These are phyloP conservation scores for Beta corolliflora DNA, from an alignment of 179 eudicot genomes.

Conservation along the genomic window DNA sequence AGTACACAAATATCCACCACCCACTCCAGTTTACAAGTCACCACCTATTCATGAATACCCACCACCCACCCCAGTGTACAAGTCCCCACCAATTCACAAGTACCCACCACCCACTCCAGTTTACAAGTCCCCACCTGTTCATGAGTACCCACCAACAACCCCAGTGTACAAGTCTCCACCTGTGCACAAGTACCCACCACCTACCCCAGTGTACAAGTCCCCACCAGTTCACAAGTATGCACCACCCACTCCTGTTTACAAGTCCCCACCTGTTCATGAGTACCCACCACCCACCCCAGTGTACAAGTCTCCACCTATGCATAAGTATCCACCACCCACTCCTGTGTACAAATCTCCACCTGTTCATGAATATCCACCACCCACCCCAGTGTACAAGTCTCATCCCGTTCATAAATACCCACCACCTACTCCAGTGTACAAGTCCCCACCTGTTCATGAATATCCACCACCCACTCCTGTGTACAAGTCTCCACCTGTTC, in stretches of 20 bases:
- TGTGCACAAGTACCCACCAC: slow-evolving; percentile 12
- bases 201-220: background rate
- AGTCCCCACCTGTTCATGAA: slow-evolving; percentile 7
- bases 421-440: slow-evolving; percentile 6
- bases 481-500: slow-evolving; percentile 11
- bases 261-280: slow-evolving; percentile 18
- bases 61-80: slow-evolving; percentile 10
- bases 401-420: slow-evolving; percentile 17
- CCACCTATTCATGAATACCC: slow-evolving; percentile 16
- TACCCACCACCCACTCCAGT: slow-evolving; percentile 7
- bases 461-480: slow-evolving; percentile 5
- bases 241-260: background rate
- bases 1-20: slow-evolving; percentile 6
- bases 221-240: background rate
- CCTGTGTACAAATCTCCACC: slow-evolving; percentile 14
- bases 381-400: slow-evolving; percentile 9
- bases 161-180: slow-evolving; percentile 22
- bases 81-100: slow-evolving; percentile 12
- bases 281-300: slow-evolving; percentile 12
- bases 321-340: background rate
- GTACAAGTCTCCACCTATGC: slow-evolving; percentile 20
- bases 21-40: slow-evolving; percentile 6
- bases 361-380: background rate
- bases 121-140: slow-evolving; percentile 21
- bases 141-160: slow-evolving; percentile 12